These are phyloP conservation scores for Daldinia grandis DNA, from an alignment of 495 filamentous ascomycete genomes.

Conservation along the genomic window DNA sequence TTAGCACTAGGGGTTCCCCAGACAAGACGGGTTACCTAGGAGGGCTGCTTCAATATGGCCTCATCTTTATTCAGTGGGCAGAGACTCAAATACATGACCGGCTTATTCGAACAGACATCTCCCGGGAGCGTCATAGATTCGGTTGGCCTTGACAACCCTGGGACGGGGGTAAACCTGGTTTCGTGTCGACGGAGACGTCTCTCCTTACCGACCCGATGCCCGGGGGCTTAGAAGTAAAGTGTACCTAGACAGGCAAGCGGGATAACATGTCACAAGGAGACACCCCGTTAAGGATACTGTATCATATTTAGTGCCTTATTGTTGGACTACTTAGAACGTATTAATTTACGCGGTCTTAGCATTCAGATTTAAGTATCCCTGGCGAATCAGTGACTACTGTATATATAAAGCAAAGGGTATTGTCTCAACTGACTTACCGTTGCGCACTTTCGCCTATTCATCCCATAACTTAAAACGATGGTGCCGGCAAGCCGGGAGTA, in stretches of 20 bases:
- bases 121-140: no score
- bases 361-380: background rate
- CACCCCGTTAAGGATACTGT: no score
- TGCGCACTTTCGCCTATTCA: background rate
- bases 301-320: no score
- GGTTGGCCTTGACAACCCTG: no score
- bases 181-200: no score
- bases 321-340: no score
- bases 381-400: background rate
- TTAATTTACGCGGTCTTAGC: background rate
- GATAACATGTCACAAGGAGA: no score
- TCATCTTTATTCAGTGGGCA: background rate
- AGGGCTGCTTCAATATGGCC: background rate
- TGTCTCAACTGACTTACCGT: background rate
- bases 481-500: background rate
- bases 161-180: no score
- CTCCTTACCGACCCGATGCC: no score
- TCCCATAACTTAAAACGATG: background rate
- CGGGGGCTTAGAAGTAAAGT: no score
- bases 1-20: background rate
- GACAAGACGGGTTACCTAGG: background rate
- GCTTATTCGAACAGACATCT: no score
- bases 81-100: background rate
- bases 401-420: background rate
- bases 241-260: no score